Conservation (phyloP, 1,284 basidiomycete genomes). For the Moesziomyces sp. region DNA sequence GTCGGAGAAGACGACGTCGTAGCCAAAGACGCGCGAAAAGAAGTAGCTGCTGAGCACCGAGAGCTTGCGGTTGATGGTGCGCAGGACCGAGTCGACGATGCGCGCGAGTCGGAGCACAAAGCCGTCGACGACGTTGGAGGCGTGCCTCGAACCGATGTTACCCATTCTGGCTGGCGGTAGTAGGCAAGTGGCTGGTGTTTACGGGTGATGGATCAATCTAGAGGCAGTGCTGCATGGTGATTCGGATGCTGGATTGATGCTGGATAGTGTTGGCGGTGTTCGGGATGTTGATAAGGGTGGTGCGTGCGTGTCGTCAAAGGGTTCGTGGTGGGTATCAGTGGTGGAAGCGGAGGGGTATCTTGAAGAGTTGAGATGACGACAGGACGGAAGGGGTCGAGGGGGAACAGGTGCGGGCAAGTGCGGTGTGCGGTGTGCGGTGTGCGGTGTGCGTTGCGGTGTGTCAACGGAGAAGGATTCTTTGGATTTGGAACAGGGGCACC, state of each 20-base stretch:
- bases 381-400: too few relatives aligned
- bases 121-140: slow-evolving; percentile 22
- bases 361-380: too few relatives aligned
- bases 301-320: too few relatives aligned
- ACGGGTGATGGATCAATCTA: background rate
- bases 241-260: too few relatives aligned
- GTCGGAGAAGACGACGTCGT: slow-evolving; percentile 30
- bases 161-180: slow-evolving; percentile 17
- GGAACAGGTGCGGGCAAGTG: too few relatives aligned
- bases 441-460: too few relatives aligned
- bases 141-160: slow-evolving; percentile 16
- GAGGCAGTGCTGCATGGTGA: background rate
- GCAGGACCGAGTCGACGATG: slow-evolving; percentile 22
- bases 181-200: background rate
- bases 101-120: slow-evolving; percentile 24
- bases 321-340: too few relatives aligned
- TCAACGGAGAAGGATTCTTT: too few relatives aligned
- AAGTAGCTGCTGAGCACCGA: slow-evolving; percentile 20
- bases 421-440: too few relatives aligned
- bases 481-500: background rate
- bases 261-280: too few relatives aligned
- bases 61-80: slow-evolving; percentile 29
- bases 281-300: too few relatives aligned
- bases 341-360: too few relatives aligned
- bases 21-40: slow-evolving; percentile 31